phyloP scores from a whole-genome alignment of 148 eudicot species.

The Camellia sinensis region DNA sequence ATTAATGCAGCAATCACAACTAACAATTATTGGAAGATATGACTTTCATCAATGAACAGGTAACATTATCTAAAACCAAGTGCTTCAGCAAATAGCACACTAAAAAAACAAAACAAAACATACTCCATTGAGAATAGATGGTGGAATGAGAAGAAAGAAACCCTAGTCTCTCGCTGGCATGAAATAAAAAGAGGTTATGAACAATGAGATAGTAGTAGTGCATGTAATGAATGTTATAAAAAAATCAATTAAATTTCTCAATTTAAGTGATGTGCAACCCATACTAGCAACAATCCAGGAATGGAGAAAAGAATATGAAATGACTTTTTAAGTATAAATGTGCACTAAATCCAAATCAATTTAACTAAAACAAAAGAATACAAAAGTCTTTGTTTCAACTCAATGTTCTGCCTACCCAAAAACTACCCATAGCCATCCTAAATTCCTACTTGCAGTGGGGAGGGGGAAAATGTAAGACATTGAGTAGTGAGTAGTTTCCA shows the following conservation, averaged over 20 bases:
- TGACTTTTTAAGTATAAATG: background rate
- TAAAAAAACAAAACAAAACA: too few species aligned
- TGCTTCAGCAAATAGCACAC: background rate
- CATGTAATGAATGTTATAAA: background rate
- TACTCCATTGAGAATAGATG: background rate
- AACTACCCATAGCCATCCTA: background rate
- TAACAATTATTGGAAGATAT: background rate
- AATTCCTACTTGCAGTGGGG: too few species aligned
- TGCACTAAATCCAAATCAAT: background rate
- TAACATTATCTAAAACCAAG: background rate
- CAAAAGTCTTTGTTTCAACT: background rate
- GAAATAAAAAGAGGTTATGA: background rate
- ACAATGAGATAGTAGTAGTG: background rate
- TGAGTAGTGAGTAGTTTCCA: slow-evolving; percentile 22
- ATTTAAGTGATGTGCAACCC: background rate
- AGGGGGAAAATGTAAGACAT: too few species aligned
- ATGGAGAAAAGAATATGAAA: background rate
- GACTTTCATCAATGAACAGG: background rate
- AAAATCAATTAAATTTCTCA: background rate
- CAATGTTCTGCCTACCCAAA: background rate
- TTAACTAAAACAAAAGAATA: background rate
- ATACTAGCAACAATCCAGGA: background rate
- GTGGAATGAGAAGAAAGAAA: background rate
- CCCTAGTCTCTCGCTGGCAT: background rate
- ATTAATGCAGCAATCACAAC: background rate